Base-by-base conservation (phyloP, 2,329 filamentous ascomycete species). In the Coniochaeta sp. region DNA sequence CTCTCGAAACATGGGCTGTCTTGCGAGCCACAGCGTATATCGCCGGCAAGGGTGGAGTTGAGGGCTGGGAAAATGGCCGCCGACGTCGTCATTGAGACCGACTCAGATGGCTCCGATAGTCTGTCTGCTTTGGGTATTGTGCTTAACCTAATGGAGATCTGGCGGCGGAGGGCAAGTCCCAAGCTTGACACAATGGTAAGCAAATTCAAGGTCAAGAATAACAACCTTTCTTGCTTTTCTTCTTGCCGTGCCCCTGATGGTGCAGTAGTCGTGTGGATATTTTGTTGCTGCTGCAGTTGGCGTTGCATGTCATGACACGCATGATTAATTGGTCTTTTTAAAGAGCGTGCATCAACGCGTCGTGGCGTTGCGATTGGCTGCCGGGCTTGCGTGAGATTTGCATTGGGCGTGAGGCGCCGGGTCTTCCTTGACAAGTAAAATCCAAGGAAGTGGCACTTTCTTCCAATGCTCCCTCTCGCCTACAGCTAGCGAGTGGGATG, bases 221-320 rank as follows among this genome's bases (percentile, higher is more conserved):
- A n/a, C n/a, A 24, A 42, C 6, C 18, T 24, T 14, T 42, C 20
- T 42, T 40, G 35, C 6, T 42, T 42, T 18, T n/a, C n/a, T n/a
- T n/a, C n/a, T n/a, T n/a, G n/a, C n/a, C 38, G 2, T 42, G 38
- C 38, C 38, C 38, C 38, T 42, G 38, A 42, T 42, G 38, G 10
- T 8, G 20, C 27, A 30, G 12, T 42, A 22, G 20, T 42, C 18
- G 38, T 14, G 14, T 42, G n/a, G n/a, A n/a, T n/a, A n/a, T n/a
- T 42, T 42, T 8, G 35, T 8, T 16, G 8, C 35, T 16, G n/a
- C n/a, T n/a, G n/a, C n/a, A n/a, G 9, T 20, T 35, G 28, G 20
- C 38, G 38, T 26, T 26, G 30, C 18, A 16, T 49, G 47, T 49
- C 47, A 33, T 49, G 47, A 49, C 47, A 49, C 47, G 47, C 28